phyloP scores from a whole-genome alignment of 2,329 filamentous ascomycete species.

The Botryotinia calthae region DNA sequence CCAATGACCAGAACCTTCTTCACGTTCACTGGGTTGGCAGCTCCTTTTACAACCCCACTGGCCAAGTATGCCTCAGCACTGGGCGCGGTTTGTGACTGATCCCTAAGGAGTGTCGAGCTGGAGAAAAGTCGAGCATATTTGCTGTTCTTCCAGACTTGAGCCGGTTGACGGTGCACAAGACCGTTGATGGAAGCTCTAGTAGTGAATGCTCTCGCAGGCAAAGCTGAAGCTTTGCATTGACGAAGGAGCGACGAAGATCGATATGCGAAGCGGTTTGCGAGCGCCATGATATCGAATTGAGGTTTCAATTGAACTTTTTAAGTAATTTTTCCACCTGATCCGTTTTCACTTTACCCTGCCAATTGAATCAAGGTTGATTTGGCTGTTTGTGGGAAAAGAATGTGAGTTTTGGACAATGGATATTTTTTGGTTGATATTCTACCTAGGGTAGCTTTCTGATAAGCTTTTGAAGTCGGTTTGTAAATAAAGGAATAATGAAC shows the following conservation, averaged over 20 bases:
- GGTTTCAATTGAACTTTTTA: conserved; percentile 30
- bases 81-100: conserved; percentile 63
- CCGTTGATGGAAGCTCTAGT: conserved; percentile 32
- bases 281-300: conserved; percentile 36
- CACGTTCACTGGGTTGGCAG: conserved; percentile 76
- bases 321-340: conserved; percentile 22
- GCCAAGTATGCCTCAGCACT: conserved; percentile 84
- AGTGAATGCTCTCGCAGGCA: conserved; percentile 33
- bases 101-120: conserved; percentile 30
- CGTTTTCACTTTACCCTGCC: conserved; percentile 20
- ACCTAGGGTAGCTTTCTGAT: conserved; percentile 15
- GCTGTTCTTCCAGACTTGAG: conserved; percentile 30
- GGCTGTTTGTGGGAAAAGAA: conserved; percentile 6
- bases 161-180: conserved; percentile 30
- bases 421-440: conserved; percentile 8
- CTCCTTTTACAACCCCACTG: conserved; percentile 79
- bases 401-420: conserved; percentile 16
- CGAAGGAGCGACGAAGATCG: conserved; percentile 38
- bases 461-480: conserved; percentile 15
- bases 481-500: conserved; percentile 22
- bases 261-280: conserved; percentile 36
- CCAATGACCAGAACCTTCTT: conserved; percentile 98
- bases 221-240: conserved; percentile 32
- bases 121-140: conserved; percentile 37
- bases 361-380: conserved; percentile 17